These are phyloP conservation scores for Boletus rubropictus DNA, from an alignment of 768 basidiomycete genomes.

Conservation along the genomic window DNA sequence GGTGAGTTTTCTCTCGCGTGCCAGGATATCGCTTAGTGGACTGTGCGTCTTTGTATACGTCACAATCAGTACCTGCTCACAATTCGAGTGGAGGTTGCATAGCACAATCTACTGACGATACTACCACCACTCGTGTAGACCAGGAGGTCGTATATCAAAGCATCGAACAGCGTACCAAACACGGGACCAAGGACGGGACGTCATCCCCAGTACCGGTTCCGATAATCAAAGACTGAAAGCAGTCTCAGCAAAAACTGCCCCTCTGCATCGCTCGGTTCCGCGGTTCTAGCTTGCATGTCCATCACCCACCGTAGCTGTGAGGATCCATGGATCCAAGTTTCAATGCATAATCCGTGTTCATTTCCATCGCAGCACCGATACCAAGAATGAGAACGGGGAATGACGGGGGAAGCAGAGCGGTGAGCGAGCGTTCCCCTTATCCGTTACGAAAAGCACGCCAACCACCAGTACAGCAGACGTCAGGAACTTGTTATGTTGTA, in stretches of 20 bases:
- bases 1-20: not conserved
- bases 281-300: slow-evolving; percentile 30
- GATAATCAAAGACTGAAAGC: slow-evolving; percentile 16
- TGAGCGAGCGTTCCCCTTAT: slow-evolving; percentile 47
- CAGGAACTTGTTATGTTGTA: slow-evolving; percentile 37
- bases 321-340: slow-evolving; percentile 61
- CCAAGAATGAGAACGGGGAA: too few species aligned
- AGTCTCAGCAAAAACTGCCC: slow-evolving; percentile 1
- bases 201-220: slow-evolving; percentile 66
- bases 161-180: slow-evolving; percentile 46
- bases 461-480: slow-evolving; percentile 48
- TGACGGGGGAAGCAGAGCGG: slow-evolving; percentile 45
- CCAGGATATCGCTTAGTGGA: not conserved
- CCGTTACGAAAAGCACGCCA: slow-evolving; percentile 46
- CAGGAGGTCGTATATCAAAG: slow-evolving; percentile 49
- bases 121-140: slow-evolving; percentile 50
- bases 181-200: slow-evolving; percentile 53
- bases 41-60: not conserved
- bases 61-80: not conserved
- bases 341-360: slow-evolving; percentile 60
- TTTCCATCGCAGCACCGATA: slow-evolving; percentile 46
- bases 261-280: slow-evolving; percentile 16
- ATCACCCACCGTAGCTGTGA: slow-evolving; percentile 64
- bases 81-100: not conserved
- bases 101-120: slow-evolving; percentile 39